Conservation (phyloP, 371 early-diverging fungal genomes). For the Actinomucor elegans region DNA sequence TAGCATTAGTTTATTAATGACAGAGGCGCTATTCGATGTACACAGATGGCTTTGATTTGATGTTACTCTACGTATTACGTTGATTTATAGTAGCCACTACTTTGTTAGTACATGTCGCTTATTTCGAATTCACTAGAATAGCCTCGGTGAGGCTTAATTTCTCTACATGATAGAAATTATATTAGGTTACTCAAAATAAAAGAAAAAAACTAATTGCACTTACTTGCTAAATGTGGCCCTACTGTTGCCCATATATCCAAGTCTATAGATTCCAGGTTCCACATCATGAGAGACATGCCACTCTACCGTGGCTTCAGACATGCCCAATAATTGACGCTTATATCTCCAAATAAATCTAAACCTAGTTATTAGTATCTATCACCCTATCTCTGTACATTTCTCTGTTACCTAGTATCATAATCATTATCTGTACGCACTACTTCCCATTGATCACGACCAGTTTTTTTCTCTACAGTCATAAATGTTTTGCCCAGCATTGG, state of each 20-base stretch:
- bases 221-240: slow-evolving; percentile 30
- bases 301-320: slow-evolving; percentile 36
- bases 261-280: slow-evolving; percentile 31
- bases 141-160: slow-evolving; percentile 15
- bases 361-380: background rate
- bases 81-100: no score
- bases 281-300: slow-evolving; percentile 32
- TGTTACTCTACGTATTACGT: no score
- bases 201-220: background rate
- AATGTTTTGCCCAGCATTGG: slow-evolving; percentile 41
- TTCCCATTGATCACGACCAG: slow-evolving; percentile 31
- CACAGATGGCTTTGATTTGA: no score
- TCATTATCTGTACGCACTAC: slow-evolving; percentile 43
- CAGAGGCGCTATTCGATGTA: no score
- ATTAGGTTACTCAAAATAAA: background rate
- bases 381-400: background rate
- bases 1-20: no score
- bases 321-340: slow-evolving; percentile 27
- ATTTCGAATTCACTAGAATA: slow-evolving; percentile 31
- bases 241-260: slow-evolving; percentile 41
- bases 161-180: background rate
- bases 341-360: slow-evolving; percentile 37
- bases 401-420: slow-evolving; percentile 39
- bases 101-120: slow-evolving; percentile 2
- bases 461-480: slow-evolving; percentile 54